phyloP scores from a whole-genome alignment of 208 protist genomes.

The Zelonia costaricensis region DNA sequence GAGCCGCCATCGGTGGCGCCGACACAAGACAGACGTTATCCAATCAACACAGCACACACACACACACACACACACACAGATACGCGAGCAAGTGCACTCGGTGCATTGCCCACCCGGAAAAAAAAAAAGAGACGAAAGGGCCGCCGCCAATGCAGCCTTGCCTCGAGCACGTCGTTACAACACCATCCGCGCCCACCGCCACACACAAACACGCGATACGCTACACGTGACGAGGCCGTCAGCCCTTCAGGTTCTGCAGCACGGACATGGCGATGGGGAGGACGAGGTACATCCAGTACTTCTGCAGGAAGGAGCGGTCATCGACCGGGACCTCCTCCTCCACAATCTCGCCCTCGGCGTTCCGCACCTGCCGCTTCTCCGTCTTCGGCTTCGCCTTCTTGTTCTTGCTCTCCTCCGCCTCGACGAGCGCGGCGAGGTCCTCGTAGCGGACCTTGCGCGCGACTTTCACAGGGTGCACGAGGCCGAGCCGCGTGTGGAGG shows the following conservation, averaged over 20 bases:
- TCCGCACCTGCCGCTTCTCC: constrained; percentile 41
- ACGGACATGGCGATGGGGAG: constrained; percentile 67
- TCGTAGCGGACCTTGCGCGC: constrained; percentile 67
- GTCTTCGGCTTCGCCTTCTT: constrained; percentile 34
- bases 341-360: constrained; percentile 52
- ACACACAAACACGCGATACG: constrained; percentile 16
- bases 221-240: not conserved
- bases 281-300: constrained; percentile 90
- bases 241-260: constrained; percentile 56
- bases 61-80: not conserved
- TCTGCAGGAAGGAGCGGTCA: constrained; percentile 81
- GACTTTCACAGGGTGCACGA: constrained; percentile 40
- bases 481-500: constrained; percentile 38
- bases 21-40: no score
- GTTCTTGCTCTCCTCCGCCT: constrained; percentile 19
- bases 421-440: constrained; percentile 49
- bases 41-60: not conserved
- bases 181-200: not conserved
- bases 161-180: no score
- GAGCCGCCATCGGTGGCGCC: no score
- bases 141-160: not conserved
- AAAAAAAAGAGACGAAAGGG: not conserved
- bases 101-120: no score
- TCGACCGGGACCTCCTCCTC: constrained; percentile 74
- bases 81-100: no score